Base-by-base conservation (phyloP, 371 early-diverging fungal species). In the Paraphysoderma sedebokerense region DNA sequence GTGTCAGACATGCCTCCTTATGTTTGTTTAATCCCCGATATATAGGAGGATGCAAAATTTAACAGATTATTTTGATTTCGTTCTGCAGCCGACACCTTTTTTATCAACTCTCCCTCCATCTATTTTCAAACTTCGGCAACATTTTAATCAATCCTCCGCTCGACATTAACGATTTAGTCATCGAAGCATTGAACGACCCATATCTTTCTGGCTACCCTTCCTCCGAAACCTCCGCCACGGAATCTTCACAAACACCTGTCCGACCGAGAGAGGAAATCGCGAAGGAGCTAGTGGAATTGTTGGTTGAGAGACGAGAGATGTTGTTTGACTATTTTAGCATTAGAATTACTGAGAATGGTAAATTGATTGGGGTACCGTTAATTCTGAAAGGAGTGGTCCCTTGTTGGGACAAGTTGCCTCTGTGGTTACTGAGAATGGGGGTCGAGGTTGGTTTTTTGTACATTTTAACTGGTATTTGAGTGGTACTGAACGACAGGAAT, bases 61-160 rank as follows among this genome's bases (percentile, higher is more conserved):
- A 11, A 37, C 13, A 26, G 15, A 30, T 35, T 17, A 12, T 44
- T 44, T 17, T 12, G 26, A 29, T 8, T 13, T 30, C 17, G 15
- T 46, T n/a, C 39, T 38, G n/a, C 41, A 87, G 87, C 58, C 76
- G 78, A 47, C 83, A 85, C 45, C 63, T 93, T 19, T 85, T 92
- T 53, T 88, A 90, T 59, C 91, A 92, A 54, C 65, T 85, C 1
- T 62, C 67, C n/a, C 56, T 92, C 13, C 61, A 60, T 17, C 82
- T 84, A 34, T 89, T 93, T 58, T 68, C 72, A 47, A 90, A 92
- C 56, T 88, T 86, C 63, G 90, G 92, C 0, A 62, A 54, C 35
- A 67, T 89, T 22, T 47, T 63, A 12, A 56, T 90, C 27, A 60
- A 75, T 1, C 59, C 61, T 0, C 74, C 85, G 1, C 66, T 74